Base-by-base conservation (phyloP, 345 rosid genomes). In the Rhodomyrtus tomentosa region DNA sequence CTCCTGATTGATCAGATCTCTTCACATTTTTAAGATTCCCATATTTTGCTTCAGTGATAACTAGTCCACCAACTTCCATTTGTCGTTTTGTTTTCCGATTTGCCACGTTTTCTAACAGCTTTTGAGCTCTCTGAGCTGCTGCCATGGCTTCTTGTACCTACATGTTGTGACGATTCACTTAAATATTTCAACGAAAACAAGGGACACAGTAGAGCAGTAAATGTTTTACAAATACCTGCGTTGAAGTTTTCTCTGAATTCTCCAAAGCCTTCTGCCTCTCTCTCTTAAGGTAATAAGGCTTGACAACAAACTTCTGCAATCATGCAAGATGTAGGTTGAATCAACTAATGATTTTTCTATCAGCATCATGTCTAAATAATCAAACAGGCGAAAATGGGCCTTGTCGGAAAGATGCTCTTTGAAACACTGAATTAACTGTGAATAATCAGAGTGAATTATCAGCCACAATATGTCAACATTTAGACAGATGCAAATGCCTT, bases 61-160 rank as follows among this genome's bases (percentile, higher is more conserved):
- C 88, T 32, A 98, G 92, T 80, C 99, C 99, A 59, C 90, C 89
- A 82, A 84, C 85, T 92, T 95, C 97, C 50, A 84, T 86, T 87
- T 98, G 99, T 85, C 90, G 88, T 85, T 87, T 93, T 88, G 83
- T 91, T 93, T 98, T 98, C 87, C 99, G 92, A 27, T 90, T 92
- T 72, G 98, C 94, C 85, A 98, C 98, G 86, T 82, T 91, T 88
- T 93, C 92, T 86, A 96, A 89, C 84, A 96, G 89, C 84, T 89
- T 93, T 88, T 96, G 97, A 55, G 97, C 95, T 86, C 92, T 98
- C 92, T 92, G 92, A 48, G 98, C 98, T n/a, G 92, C 89, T 5
- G 87, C 89, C 89, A 89, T 94, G 86, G 98, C 94, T 87, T 93
- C 96, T 85, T 21, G 88, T 55, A 95, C 99, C 99, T 97, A 86